A percentile compares a stretch with the other conserved stretches of the same genome.
Evolutionary conservation across 306 rosid species (phyloP).

Genomic region (Lotus japonicus): DNA sequence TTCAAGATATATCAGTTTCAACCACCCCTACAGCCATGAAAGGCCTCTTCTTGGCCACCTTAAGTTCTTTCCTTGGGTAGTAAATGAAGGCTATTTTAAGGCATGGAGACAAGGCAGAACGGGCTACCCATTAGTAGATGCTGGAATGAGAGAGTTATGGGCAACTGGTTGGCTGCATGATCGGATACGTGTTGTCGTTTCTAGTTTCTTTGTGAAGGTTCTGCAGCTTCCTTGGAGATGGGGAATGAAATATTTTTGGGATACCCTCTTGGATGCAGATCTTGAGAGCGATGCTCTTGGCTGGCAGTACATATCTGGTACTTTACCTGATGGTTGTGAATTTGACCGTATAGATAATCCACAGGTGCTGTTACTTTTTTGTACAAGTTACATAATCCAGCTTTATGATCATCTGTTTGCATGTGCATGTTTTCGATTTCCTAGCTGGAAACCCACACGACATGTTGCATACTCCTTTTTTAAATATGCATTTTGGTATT

Average conservation of each 20-base stretch:
- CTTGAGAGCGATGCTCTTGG: slow-evolving; percentile 97
- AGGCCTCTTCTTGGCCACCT: slow-evolving; percentile 90
- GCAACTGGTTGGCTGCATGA: slow-evolving; percentile 98
- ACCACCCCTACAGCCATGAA: slow-evolving; percentile 77
- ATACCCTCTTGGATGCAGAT: slow-evolving; percentile 94
- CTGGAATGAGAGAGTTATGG: slow-evolving; percentile 98
- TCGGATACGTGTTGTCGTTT: slow-evolving; percentile 87
- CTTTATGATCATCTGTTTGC: slow-evolving; percentile 11
- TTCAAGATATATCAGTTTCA: slow-evolving; percentile 85
- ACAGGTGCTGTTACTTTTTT: slow-evolving; percentile 46
- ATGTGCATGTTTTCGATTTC: not conserved
- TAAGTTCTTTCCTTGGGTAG: slow-evolving; percentile 78
- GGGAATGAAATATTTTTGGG: slow-evolving; percentile 99
- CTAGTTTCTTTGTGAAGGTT: slow-evolving; percentile 94
- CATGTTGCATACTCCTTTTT: not conserved
- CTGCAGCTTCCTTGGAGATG: slow-evolving; percentile 98
- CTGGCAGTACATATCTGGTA: slow-evolving; percentile 94
- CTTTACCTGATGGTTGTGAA: slow-evolving; percentile 82
- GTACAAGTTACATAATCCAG: not conserved
- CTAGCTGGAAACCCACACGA: not conserved
- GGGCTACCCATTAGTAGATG: slow-evolving; percentile 96
- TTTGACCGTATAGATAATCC: slow-evolving; percentile 86
- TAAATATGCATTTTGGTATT: not conserved
- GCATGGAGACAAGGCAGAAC: slow-evolving; percentile 99
- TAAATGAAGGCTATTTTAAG: slow-evolving; percentile 66